Conservation (phyloP, 176 grass and related monocot genomes). For the Avena sativa region DNA sequence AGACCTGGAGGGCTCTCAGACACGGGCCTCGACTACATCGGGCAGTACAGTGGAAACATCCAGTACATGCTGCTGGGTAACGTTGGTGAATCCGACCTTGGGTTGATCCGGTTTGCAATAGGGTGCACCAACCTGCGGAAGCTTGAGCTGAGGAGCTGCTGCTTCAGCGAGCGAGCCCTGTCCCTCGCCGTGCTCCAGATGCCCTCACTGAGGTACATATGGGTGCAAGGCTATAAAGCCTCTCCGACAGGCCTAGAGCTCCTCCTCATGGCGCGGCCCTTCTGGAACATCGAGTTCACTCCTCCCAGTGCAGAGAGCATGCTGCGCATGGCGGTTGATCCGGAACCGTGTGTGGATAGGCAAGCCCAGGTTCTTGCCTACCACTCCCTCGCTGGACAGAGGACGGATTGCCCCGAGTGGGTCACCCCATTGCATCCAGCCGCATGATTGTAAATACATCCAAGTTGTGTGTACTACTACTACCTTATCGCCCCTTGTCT, state of each 20-base stretch:
- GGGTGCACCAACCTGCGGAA: conserved; percentile 79
- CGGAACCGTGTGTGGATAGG: conserved; percentile 49
- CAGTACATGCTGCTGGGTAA: conserved; percentile 87
- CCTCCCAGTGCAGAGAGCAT: conserved; percentile 44
- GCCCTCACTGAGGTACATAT: conserved; percentile 79
- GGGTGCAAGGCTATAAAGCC: conserved; percentile 90
- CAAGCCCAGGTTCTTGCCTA: conserved; percentile 85
- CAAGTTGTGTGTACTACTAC: conserved; percentile 19
- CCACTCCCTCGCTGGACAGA: conserved; percentile 83
- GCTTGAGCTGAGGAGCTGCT: conserved; percentile 82
- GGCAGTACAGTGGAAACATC: conserved; percentile 69
- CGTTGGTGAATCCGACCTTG: conserved; percentile 77
- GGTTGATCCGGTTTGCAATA: conserved; percentile 69
- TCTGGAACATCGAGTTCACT: conserved; percentile 93
- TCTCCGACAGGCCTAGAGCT: conserved; percentile 62
- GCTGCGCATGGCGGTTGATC: conserved; percentile 30
- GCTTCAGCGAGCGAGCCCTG: conserved; percentile 84
- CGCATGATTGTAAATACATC: conserved; percentile 63
- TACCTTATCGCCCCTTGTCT: background rate
- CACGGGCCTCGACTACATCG: conserved; percentile 76
- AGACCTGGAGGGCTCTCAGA: conserved; percentile 87
- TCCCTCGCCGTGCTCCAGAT: conserved; percentile 61
- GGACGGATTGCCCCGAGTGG: conserved; percentile 69
- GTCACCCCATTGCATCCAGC: conserved; percentile 68
- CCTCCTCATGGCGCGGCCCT: conserved; percentile 74